Conservation (phyloP, 176 grass and related monocot genomes). For the bread wheat (Triticum aestivum) region DNA sequence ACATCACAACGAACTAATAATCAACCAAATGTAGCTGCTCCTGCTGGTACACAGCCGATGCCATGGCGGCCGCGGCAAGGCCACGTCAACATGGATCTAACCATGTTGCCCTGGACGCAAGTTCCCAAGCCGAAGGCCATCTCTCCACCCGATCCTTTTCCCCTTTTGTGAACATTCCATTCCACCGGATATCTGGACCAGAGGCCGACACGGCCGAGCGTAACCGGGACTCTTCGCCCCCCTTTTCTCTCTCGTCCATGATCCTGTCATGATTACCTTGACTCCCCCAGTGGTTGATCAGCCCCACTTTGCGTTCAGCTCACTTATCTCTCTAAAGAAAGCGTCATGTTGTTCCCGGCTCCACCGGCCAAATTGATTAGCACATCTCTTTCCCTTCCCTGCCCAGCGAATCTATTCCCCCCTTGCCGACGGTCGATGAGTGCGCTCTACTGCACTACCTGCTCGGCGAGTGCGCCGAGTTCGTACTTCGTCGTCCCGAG, state of each 20-base stretch:
- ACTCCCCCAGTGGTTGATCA: constrained; percentile 37
- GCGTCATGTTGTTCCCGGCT: neutral
- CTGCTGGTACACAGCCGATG: constrained; percentile 8
- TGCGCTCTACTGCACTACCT: neutral
- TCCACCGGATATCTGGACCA: neutral
- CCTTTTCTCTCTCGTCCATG: neutral
- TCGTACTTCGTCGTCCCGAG: neutral
- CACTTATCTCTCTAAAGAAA: constrained; percentile 19
- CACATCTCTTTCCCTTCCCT: neutral
- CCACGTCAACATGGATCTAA: constrained; percentile 2
- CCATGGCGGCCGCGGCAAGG: constrained; percentile 29
- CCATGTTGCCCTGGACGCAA: neutral
- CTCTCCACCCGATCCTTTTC: neutral
- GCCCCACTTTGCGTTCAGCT: constrained; percentile 38
- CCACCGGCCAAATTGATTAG: neutral
- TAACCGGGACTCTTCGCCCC: neutral
- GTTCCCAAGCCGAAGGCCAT: neutral
- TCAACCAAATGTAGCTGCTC: neutral
- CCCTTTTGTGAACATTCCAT: neutral
- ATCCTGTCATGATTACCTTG: constrained; percentile 19
- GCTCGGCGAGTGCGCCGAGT: neutral
- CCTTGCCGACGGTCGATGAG: neutral
- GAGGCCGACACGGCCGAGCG: neutral
- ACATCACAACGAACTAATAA: neutral
- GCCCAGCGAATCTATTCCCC: constrained; percentile 2